A percentile compares a stretch with the other conserved stretches of the same genome.
phyloP scores from a whole-genome alignment of 2,329 filamentous ascomycete species.

The Huntiella bhutanensis region DNA sequence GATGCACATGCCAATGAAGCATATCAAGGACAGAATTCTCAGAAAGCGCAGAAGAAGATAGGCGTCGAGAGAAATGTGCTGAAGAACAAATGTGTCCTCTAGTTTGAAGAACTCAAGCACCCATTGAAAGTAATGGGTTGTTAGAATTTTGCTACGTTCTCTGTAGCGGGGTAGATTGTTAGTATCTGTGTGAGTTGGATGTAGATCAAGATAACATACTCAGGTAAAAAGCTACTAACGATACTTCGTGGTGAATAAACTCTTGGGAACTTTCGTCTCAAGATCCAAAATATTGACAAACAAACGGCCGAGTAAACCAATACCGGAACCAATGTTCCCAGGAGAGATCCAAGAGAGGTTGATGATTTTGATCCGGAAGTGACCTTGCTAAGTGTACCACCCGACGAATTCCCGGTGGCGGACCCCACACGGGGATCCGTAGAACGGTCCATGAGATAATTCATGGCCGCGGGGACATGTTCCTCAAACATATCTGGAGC shows the following conservation, averaged over 20 bases:
- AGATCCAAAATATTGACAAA: constrained; percentile 30
- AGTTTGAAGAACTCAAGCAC: constrained; percentile 41
- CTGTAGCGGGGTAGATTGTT: constrained; percentile 16
- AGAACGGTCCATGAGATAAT: neutral
- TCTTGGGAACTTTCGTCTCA: constrained; percentile 28
- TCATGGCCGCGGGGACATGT: neutral
- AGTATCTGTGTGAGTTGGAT: constrained; percentile 7
- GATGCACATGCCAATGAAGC: constrained; percentile 59
- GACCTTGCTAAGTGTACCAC: constrained; percentile 20
- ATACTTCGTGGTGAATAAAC: constrained; percentile 38
- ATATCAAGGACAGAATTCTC: constrained; percentile 56
- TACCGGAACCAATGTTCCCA: constrained; percentile 35
- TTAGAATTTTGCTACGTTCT: constrained; percentile 36
- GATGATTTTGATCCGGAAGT: constrained; percentile 19
- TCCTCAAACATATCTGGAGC: neutral
- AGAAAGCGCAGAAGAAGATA: constrained; percentile 80
- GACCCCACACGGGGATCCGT: constrained; percentile 25
- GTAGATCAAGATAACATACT: constrained; percentile 21
- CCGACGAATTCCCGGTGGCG: constrained; percentile 22
- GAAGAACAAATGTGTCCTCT: constrained; percentile 59
- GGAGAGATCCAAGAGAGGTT: constrained; percentile 22
- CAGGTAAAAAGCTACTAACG: constrained; percentile 27
- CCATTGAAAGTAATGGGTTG: constrained; percentile 43
- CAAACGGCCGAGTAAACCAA: constrained; percentile 29
- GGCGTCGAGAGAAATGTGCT: constrained; percentile 74